Evolutionary conservation across 352 stramenopile species (phyloP).

Genomic region (Aphanomyces invadans): DNA sequence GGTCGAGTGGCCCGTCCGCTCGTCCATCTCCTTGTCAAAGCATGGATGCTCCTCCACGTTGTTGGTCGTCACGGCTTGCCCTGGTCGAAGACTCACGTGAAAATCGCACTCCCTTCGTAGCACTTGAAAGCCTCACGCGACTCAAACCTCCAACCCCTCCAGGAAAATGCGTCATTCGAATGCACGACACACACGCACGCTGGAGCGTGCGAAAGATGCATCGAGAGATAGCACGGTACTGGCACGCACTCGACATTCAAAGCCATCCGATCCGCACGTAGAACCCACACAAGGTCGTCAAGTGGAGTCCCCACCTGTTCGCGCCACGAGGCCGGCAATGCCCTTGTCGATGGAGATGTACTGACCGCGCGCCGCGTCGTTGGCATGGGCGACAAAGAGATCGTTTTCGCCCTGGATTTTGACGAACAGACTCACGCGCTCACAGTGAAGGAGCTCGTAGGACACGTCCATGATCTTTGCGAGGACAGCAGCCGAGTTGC

Average conservation of each 20-base stretch:
- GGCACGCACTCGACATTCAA: too few relatives aligned
- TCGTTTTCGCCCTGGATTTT: slow-evolving; percentile 62
- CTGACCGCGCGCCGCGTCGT: slow-evolving; percentile 51
- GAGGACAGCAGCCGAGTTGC: slow-evolving; percentile 43
- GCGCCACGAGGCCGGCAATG: slow-evolving; percentile 54
- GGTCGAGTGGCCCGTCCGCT: slow-evolving; percentile 56
- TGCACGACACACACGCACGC: too few relatives aligned
- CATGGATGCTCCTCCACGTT: slow-evolving; percentile 51
- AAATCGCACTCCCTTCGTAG: too few relatives aligned
- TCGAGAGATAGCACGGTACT: too few relatives aligned
- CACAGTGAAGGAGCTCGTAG: slow-evolving; percentile 54
- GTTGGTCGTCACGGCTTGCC: slow-evolving; percentile 50
- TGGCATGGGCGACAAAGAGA: slow-evolving; percentile 51
- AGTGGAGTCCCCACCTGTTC: slow-evolving; percentile 29
- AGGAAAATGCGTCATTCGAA: too few relatives aligned
- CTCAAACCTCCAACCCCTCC: too few relatives aligned
- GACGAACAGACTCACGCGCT: slow-evolving; percentile 61
- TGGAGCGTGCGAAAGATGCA: too few relatives aligned
- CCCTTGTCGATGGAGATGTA: slow-evolving; percentile 66
- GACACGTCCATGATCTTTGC: slow-evolving; percentile 64
- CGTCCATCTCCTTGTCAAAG: slow-evolving; percentile 58
- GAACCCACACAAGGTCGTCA: slow-evolving; percentile 1
- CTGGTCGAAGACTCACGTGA: neutral
- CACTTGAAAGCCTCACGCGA: too few relatives aligned
- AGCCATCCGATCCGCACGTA: too few relatives aligned